Conservation (phyloP, 495 filamentous ascomycete species). For the Daldinia childiae region DNA sequence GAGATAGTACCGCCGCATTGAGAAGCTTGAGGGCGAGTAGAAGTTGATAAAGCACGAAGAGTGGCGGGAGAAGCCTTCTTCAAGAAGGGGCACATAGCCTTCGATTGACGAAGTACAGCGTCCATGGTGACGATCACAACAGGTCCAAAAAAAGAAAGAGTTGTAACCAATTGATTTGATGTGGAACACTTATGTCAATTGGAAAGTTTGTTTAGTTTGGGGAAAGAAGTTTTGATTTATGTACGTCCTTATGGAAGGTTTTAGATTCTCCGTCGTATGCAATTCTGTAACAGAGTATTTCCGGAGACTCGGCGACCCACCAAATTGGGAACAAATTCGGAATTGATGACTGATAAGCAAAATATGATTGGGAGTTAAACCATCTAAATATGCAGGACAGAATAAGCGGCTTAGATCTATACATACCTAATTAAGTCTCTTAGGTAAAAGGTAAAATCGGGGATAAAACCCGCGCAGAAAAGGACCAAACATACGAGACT, state of each 20-base stretch:
- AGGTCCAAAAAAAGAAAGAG: slow-evolving; percentile 3
- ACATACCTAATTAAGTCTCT: background rate
- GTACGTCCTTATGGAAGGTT: background rate
- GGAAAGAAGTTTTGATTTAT: slow-evolving; percentile 11
- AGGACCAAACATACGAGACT: background rate
- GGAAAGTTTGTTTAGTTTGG: slow-evolving; percentile 4
- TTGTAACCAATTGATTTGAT: slow-evolving; percentile 13
- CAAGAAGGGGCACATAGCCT: slow-evolving; percentile 95
- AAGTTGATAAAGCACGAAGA: slow-evolving; percentile 87
- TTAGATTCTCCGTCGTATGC: slow-evolving; percentile 1
- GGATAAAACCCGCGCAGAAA: slow-evolving; percentile 7
- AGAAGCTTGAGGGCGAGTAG: slow-evolving; percentile 72
- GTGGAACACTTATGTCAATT: slow-evolving; percentile 15
- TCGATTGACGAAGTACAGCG: slow-evolving; percentile 90
- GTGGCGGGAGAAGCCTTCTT: slow-evolving; percentile 91
- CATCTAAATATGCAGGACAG: slow-evolving; percentile 11
- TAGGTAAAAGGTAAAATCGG: background rate
- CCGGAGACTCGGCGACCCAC: background rate
- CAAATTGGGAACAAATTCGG: background rate
- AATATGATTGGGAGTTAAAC: slow-evolving; percentile 36
- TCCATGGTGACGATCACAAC: slow-evolving; percentile 72
- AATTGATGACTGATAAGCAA: slow-evolving; percentile 40
- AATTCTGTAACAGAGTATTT: background rate
- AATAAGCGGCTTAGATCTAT: slow-evolving; percentile 10
- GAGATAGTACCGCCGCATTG: slow-evolving; percentile 92